Evolutionary conservation across 345 rosid species (phyloP), one percentile per base, ranked within the genome.

Genomic region (Linum lewisii): DNA sequence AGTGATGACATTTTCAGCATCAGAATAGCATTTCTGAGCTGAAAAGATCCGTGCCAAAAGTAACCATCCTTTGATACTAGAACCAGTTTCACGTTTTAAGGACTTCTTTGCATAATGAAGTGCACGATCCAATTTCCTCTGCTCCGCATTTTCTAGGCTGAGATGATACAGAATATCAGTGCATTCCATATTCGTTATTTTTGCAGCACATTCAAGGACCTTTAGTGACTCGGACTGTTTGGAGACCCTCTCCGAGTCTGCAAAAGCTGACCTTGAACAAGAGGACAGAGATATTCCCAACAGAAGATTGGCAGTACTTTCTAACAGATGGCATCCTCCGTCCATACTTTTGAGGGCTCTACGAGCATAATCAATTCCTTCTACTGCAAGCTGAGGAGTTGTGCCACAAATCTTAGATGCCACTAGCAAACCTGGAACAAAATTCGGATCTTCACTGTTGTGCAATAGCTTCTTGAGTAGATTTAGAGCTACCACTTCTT

Each of bases 31-130:
- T 63, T 81, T 82, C 73, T 79, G 84, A 44, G 94, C 94, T 0
- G 96, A 88, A 59, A 86, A 77, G 73, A 88, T 76, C 51, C 94
- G 87, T 47, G 83, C 82, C 73, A 88, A 61, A 63, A 88, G 71
- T 59, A 84, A 65, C 94, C 96, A 88, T 36, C 81, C 90, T 64
- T 67, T 81, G 58, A 78, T 54, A 59, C 64, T 79, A 5, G 84
- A 78, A 22, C 84, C 94, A 32, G 74, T 81, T 64, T 81, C 94
- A 54, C 82, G 69, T 42, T 78, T 78, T 66, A 86, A 70, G 59
- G 70, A 75, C 14, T 19, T 32, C 58, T 75, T 78, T 24, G 88
- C 82, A 24, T 82, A 81, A 37, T 36, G 54, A 57, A 76, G 73
- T 2, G 96, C 90, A 0, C 66, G 67, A 59, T 84, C 87, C 58